Evolutionary conservation across 2,329 filamentous ascomycete species (phyloP).

Genomic region (Clarireedia monteithiana): DNA sequence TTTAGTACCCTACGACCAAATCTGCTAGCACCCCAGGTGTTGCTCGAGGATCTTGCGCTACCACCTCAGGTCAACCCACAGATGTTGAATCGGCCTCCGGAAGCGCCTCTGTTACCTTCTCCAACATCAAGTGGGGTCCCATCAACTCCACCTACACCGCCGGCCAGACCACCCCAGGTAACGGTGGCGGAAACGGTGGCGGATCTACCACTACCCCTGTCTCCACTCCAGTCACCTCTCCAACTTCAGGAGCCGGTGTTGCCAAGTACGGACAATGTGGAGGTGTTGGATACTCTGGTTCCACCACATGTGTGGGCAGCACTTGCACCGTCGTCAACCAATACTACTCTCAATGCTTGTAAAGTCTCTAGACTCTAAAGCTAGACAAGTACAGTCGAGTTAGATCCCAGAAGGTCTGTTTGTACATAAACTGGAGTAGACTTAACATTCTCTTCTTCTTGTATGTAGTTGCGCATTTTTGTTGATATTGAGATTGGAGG

Average conservation of each 20-base stretch:
- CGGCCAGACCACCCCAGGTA: neutral
- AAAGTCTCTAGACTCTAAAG: neutral
- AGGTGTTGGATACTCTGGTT: constrained; percentile 15
- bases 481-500: no score
- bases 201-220: neutral
- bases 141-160: constrained; percentile 26
- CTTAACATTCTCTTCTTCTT: constrained; percentile 4
- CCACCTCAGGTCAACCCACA: constrained; percentile 42
- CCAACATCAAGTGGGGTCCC: constrained; percentile 30
- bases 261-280: constrained; percentile 19
- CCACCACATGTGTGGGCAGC: constrained; percentile 11
- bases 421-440: constrained; percentile 8
- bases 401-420: neutral
- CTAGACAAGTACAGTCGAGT: neutral
- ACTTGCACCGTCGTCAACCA: constrained; percentile 16
- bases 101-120: constrained; percentile 36
- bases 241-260: constrained; percentile 3
- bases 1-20: constrained; percentile 46
- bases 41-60: constrained; percentile 46
- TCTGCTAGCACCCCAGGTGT: constrained; percentile 39
- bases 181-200: neutral
- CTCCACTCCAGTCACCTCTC: neutral
- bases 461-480: neutral
- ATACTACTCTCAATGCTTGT: constrained; percentile 18
- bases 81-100: constrained; percentile 41